Base-by-base conservation (phyloP, 2,329 filamentous ascomycete species). In the Aspergillus ustus region DNA sequence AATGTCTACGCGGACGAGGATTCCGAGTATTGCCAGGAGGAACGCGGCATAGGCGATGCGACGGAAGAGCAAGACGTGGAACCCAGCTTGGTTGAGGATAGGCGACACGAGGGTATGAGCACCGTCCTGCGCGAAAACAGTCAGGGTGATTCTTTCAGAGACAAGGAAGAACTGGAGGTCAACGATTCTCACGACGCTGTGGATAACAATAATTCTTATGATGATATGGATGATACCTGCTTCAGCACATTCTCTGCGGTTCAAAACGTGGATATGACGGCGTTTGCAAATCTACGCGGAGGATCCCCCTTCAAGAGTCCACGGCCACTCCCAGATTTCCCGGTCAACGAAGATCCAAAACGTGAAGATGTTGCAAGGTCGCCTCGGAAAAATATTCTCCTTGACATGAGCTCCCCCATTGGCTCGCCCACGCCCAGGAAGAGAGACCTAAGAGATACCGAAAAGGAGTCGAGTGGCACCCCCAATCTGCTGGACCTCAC, bases 191-290 rank as follows among this genome's bases (percentile, higher is more conserved):
- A 75, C 19, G 70, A 73, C 51, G 66, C 62, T 20, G 69, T 71
- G 55, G 69, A 72, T 57, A 75, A 75, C 25, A 53, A 61, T 15
- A 72, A 74, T 29, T 61, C 67, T 56, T 59, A 75, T 25, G 73
- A 78, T 50, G 63, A 69, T 8, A 77, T 77, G 68, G 77, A 80
- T 60, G 76, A 81, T 49, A 81, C 80, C 11, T 78, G 79, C 71
- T 91, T 96, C 74, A 97, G 92, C 80, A 88, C 85, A 13, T 97
- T 97, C 77, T 97, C 94, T 1, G 92, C 92, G 8, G 87, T 97
- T 57, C 92, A 92, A 6, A 82, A 83, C 57, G 74, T 81, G 19
- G 92, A 94, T 70, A 87, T 95, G 87, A 95, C 92, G 20, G 88
- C 89, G 70, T 92, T 96, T 70, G 89, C 91, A 8, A 88, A 88